Conservation (phyloP, 768 basidiomycete species). For the Harrya chromipes region DNA sequence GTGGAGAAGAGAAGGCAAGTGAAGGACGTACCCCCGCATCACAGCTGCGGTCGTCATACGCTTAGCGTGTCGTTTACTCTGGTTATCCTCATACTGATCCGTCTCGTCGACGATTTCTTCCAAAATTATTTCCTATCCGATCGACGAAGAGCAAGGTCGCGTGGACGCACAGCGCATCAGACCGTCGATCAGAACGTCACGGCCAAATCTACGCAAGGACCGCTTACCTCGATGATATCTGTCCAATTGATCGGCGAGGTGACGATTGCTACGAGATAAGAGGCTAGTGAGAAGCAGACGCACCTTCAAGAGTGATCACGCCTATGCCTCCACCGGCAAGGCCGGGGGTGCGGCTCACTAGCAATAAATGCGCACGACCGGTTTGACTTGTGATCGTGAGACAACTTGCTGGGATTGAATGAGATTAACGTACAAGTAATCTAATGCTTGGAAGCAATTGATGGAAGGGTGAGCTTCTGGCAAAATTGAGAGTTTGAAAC, state of each 20-base stretch:
- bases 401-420: background rate
- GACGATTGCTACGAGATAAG: background rate
- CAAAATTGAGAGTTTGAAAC: constrained; percentile 76
- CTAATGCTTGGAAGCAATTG: constrained; percentile 92
- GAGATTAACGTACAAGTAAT: constrained; percentile 67
- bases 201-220: constrained; percentile 3
- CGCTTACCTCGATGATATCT: constrained; percentile 71
- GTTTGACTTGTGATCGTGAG: constrained; percentile 81
- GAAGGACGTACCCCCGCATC: constrained; percentile 63
- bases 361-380: constrained; percentile 86
- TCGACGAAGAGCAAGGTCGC: background rate
- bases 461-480: constrained; percentile 88
- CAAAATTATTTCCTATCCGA: constrained; percentile 80
- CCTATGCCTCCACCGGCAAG: constrained; percentile 81
- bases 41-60: constrained; percentile 69
- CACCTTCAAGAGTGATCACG: constrained; percentile 86
- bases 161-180: background rate
- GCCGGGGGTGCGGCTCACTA: constrained; percentile 85
- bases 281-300: constrained; percentile 2
- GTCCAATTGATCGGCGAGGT: too few species aligned
- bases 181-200: background rate
- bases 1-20: background rate
- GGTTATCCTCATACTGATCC: constrained; percentile 86
- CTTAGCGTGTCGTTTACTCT: constrained; percentile 69
- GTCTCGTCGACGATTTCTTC: constrained; percentile 98